phyloP scores from a whole-genome alignment of 257 asterid genomes.

The Nemophila menziesii region DNA sequence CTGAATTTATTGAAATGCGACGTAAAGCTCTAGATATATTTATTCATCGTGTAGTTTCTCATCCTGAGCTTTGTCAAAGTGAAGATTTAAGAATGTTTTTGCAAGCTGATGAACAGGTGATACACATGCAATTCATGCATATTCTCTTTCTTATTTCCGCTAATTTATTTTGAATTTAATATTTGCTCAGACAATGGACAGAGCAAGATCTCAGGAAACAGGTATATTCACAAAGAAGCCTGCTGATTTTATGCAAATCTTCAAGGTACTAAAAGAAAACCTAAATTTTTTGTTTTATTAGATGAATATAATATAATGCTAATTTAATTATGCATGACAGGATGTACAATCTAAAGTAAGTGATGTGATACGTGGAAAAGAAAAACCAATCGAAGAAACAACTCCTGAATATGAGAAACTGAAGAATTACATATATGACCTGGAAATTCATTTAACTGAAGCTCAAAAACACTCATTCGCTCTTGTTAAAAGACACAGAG shows the following conservation, averaged over 20 bases:
- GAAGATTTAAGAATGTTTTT: conserved; percentile 82
- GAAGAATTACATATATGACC: conserved; percentile 79
- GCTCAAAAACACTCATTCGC: conserved; percentile 97
- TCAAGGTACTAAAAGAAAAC: conserved; percentile 42
- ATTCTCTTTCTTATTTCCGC: background rate
- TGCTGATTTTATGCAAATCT: conserved; percentile 74
- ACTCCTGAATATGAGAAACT: conserved; percentile 80
- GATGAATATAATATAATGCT: background rate
- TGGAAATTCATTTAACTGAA: conserved; percentile 90
- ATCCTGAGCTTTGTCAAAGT: conserved; percentile 70
- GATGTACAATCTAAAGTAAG: conserved; percentile 92
- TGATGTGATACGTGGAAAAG: conserved; percentile 97
- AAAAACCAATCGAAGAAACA: conserved; percentile 94
- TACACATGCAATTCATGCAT: background rate
- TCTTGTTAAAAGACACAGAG: conserved; percentile 95
- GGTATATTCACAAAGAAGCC: conserved; percentile 86
- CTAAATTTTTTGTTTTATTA: background rate
- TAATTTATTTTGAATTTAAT: background rate
- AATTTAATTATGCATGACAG: conserved; percentile 29
- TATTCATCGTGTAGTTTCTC: conserved; percentile 83
- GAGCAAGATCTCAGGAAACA: conserved; percentile 75
- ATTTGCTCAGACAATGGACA: conserved; percentile 70
- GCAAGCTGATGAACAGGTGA: conserved; percentile 96
- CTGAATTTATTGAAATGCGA: conserved; percentile 95
- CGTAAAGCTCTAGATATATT: conserved; percentile 85